Evolutionary conservation across 441 rosid genomes (phyloP).

Genomic region (Pelargonium exstipulatum): DNA sequence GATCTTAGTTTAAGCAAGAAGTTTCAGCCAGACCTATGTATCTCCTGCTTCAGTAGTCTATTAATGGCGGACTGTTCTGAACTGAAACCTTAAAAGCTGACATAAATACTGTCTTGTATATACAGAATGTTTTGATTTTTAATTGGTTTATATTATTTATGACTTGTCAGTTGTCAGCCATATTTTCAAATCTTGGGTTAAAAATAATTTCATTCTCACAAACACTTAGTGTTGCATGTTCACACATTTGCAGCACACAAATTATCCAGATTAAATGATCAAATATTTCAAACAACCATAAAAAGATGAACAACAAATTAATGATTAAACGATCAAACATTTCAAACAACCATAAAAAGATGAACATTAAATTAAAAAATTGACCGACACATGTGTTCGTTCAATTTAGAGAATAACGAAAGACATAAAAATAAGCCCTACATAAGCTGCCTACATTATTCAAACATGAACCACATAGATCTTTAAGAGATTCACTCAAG

Average conservation of each 20-base stretch:
- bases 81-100: slow-evolving; percentile 1
- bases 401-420: slow-evolving; percentile 5
- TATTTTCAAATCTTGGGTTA: not conserved
- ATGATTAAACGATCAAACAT: not conserved
- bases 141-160: not conserved
- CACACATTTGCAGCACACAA: not conserved
- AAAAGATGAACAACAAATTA: not conserved
- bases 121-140: not conserved
- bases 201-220: not conserved
- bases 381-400: not conserved
- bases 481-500: not conserved
- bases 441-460: not conserved
- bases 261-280: not conserved
- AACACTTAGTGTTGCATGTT: not conserved
- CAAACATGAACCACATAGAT: not conserved
- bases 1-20: not conserved
- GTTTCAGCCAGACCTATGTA: not conserved
- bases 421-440: not conserved
- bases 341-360: not conserved
- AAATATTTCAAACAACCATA: not conserved
- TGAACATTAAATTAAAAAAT: not conserved
- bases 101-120: not conserved
- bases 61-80: slow-evolving; percentile 1
- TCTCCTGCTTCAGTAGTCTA: not conserved
- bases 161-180: not conserved